A percentile compares a stretch with the other conserved stretches of the same genome.
These are phyloP conservation scores for Puccinia triticina DNA, from an alignment of 1,284 basidiomycete species.

Conservation along the genomic window DNA sequence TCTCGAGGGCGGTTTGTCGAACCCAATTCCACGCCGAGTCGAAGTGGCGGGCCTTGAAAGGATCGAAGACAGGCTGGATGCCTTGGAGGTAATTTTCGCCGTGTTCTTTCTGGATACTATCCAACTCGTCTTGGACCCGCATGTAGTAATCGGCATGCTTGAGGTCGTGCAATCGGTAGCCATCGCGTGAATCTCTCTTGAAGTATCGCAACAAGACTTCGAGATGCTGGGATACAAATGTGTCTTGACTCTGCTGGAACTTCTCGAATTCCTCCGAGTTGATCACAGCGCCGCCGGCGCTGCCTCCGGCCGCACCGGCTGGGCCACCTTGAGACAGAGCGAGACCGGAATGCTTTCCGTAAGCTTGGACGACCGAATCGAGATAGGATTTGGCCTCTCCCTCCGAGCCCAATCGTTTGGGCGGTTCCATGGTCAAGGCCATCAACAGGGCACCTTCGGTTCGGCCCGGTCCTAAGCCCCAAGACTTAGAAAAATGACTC, in stretches of 20 bases:
- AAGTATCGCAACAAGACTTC: conserved; percentile 96
- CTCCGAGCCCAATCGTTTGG: conserved; percentile 90
- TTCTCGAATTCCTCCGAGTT: conserved; percentile 98
- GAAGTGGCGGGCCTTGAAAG: conserved; percentile 93
- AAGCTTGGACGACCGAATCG: conserved; percentile 80
- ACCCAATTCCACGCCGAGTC: conserved; percentile 99
- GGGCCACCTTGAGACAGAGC: conserved; percentile 72
- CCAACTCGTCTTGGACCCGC: conserved; percentile 82
- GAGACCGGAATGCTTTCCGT: conserved; percentile 85
- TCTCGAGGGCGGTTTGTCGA: conserved; percentile 62
- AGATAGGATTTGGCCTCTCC: conserved; percentile 91
- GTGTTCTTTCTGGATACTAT: conserved; percentile 83
- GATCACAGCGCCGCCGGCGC: conserved; percentile 66
- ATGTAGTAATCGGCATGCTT: conserved; percentile 74
- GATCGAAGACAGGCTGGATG: conserved; percentile 89
- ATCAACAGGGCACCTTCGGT: conserved; percentile 89
- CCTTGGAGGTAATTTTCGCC: conserved; percentile 91
- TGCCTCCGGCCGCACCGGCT: conserved; percentile 65
- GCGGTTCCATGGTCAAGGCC: conserved; percentile 85
- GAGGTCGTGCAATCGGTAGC: conserved; percentile 82
- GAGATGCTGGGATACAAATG: conserved; percentile 88
- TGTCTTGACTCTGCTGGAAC: conserved; percentile 91
- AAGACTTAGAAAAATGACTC: conserved; percentile 80
- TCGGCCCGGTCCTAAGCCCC: conserved; percentile 87
- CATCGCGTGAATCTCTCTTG: conserved; percentile 85